These are phyloP conservation scores for Colletotrichum australisinense DNA, from an alignment of 2,329 filamentous ascomycete genomes.

Conservation along the genomic window DNA sequence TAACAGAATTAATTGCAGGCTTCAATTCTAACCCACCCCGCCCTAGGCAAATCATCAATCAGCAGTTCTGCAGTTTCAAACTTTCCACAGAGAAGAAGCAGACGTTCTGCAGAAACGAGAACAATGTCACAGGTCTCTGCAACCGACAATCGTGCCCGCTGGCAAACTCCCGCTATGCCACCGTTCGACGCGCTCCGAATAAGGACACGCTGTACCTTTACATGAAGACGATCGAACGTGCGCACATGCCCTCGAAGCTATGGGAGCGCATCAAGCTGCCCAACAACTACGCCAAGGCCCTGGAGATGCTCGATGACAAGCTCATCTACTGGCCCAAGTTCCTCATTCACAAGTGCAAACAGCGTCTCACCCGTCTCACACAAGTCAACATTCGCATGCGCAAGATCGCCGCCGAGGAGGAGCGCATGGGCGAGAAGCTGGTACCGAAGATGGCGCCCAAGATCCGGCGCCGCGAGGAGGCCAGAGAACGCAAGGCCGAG, in stretches of 20 bases:
- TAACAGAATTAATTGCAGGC: neutral
- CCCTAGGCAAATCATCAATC: slow-evolving; percentile 84
- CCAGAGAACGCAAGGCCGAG: slow-evolving; percentile 81
- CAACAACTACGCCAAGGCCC: slow-evolving; percentile 89
- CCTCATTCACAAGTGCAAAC: slow-evolving; percentile 93
- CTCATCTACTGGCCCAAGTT: slow-evolving; percentile 97
- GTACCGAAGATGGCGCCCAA: slow-evolving; percentile 94
- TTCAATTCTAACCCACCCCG: neutral
- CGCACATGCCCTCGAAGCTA: slow-evolving; percentile 88
- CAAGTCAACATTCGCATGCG: slow-evolving; percentile 89
- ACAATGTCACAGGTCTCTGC: slow-evolving; percentile 87
- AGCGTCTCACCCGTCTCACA: slow-evolving; percentile 89
- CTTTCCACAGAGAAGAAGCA: slow-evolving; percentile 88
- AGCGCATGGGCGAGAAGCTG: slow-evolving; percentile 86
- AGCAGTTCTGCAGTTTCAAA: slow-evolving; percentile 95
- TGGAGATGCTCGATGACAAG: slow-evolving; percentile 86
- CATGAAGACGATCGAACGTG: slow-evolving; percentile 94
- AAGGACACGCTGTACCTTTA: slow-evolving; percentile 92
- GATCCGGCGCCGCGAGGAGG: slow-evolving; percentile 80
- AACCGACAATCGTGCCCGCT: slow-evolving; percentile 90
- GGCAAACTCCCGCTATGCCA: slow-evolving; percentile 93
- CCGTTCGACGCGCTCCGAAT: slow-evolving; percentile 83
- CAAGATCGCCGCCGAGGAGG: slow-evolving; percentile 88
- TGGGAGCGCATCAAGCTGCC: slow-evolving; percentile 95
- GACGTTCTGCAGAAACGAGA: slow-evolving; percentile 96